Percentiles rank a stretch among this genome's conserved stretches.
Evolutionary conservation across 495 filamentous ascomycete species (phyloP).

Genomic region (Lasiosphaeria miniovina): DNA sequence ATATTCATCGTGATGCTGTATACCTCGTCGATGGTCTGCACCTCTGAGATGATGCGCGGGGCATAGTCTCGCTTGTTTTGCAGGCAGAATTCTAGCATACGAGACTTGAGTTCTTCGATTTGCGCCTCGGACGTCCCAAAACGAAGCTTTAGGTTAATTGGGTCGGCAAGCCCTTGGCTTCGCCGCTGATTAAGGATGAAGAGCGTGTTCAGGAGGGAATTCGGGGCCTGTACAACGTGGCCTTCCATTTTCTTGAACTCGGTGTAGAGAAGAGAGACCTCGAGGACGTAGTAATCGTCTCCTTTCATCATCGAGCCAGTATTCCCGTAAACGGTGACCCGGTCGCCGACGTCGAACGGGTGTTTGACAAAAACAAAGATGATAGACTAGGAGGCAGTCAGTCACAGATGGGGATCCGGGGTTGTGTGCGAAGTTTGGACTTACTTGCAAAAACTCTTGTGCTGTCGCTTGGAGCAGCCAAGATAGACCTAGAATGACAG

Average conservation of each 20-base stretch:
- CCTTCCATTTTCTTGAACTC: slow-evolving; percentile 99
- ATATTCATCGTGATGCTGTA: slow-evolving; percentile 80
- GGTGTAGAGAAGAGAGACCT: slow-evolving; percentile 91
- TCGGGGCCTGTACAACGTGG: slow-evolving; percentile 92
- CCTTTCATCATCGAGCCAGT: slow-evolving; percentile 71
- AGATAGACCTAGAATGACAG: slow-evolving; percentile 76
- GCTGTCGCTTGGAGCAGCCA: slow-evolving; percentile 92
- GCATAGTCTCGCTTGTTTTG: slow-evolving; percentile 91
- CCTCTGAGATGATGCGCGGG: slow-evolving; percentile 83
- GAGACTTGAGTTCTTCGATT: slow-evolving; percentile 77
- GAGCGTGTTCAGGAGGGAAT: slow-evolving; percentile 85
- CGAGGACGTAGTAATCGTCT: slow-evolving; percentile 94
- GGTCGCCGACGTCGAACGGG: slow-evolving; percentile 94
- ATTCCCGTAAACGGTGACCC: slow-evolving; percentile 88
- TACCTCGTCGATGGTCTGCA: slow-evolving; percentile 59
- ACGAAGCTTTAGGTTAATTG: slow-evolving; percentile 76
- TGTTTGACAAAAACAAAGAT: slow-evolving; percentile 98
- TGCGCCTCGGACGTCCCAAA: slow-evolving; percentile 86
- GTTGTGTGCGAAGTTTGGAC: neutral
- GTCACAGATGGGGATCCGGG: neutral
- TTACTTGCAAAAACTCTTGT: slow-evolving; percentile 73
- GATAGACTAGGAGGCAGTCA: slow-evolving; percentile 54
- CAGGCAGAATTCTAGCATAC: slow-evolving; percentile 81
- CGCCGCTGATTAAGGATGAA: slow-evolving; percentile 95
- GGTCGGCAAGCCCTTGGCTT: slow-evolving; percentile 84